Conservation (phyloP, 2,329 filamentous ascomycete species). For the Xenosphaeropsis pyriputrescens region DNA sequence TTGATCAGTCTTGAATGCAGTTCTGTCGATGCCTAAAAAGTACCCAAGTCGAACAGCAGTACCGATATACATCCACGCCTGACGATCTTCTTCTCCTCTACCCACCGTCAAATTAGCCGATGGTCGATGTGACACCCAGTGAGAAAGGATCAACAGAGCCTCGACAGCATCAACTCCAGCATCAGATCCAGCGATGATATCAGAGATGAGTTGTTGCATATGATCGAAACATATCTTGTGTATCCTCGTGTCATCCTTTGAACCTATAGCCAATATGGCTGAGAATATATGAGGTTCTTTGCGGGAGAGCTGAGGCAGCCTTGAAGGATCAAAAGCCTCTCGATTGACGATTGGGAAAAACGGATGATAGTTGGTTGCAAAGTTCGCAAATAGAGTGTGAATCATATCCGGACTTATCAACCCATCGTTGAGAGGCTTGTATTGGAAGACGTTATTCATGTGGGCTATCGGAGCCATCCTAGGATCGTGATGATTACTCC, state of each 20-base stretch:
- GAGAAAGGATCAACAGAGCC: conserved; percentile 52
- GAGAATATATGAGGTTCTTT: conserved; percentile 55
- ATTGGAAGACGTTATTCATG: conserved; percentile 11
- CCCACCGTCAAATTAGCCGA: conserved; percentile 30
- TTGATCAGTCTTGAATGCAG: conserved; percentile 45
- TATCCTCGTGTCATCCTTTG: conserved; percentile 51
- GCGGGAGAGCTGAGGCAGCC: conserved; percentile 29
- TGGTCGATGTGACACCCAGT: conserved; percentile 37
- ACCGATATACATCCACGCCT: conserved; percentile 66
- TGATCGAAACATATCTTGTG: conserved; percentile 53
- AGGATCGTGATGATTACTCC: conserved; percentile 3
- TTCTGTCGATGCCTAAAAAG: conserved; percentile 54
- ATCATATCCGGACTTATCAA: conserved; percentile 12
- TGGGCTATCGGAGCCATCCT: conserved; percentile 4
- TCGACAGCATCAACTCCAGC: conserved; percentile 59
- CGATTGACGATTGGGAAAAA: conserved; percentile 55
- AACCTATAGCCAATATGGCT: conserved; percentile 55
- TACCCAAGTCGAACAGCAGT: conserved; percentile 55
- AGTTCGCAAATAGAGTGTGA: conserved; percentile 14
- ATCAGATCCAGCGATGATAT: conserved; percentile 49
- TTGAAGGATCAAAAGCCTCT: conserved; percentile 34
- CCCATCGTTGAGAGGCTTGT: conserved; percentile 13
- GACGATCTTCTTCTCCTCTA: conserved; percentile 58
- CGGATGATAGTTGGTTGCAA: conserved; percentile 37
- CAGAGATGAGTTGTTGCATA: conserved; percentile 55